Conservation (phyloP, 306 rosid species). For the Sicyos edulis region DNA sequence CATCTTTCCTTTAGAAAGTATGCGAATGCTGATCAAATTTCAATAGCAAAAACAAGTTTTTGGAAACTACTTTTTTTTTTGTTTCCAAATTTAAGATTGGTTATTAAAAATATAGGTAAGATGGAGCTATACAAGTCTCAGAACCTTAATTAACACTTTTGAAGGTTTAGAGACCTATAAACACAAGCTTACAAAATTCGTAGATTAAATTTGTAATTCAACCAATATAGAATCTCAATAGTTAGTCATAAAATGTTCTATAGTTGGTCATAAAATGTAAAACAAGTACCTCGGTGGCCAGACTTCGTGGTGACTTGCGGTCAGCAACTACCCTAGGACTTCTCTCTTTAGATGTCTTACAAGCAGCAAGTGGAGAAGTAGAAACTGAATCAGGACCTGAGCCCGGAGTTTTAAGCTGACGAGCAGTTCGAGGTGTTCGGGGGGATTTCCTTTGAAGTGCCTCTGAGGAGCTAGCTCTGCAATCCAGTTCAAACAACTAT, state of each 20-base stretch:
- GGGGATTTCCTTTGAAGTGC: slow-evolving; percentile 62
- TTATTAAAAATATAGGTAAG: too few relatives aligned
- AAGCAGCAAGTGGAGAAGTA: slow-evolving; percentile 39
- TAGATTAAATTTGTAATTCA: too few relatives aligned
- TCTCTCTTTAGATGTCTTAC: slow-evolving; percentile 49
- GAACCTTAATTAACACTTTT: too few relatives aligned
- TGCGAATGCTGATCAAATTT: too few relatives aligned
- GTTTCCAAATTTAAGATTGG: too few relatives aligned
- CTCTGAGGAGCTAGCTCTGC: slow-evolving; percentile 52
- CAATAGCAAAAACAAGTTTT: too few relatives aligned
- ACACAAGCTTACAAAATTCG: too few relatives aligned
- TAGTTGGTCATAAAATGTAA: not conserved
- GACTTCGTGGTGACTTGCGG: slow-evolving; percentile 54
- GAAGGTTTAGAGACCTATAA: too few relatives aligned
- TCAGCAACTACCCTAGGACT: slow-evolving; percentile 54
- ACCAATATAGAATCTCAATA: too few relatives aligned
- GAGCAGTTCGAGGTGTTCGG: slow-evolving; percentile 44
- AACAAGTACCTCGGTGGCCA: slow-evolving; percentile 51
- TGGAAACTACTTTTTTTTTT: too few relatives aligned
- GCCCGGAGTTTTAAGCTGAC: slow-evolving; percentile 40
- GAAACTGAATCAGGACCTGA: slow-evolving; percentile 38
- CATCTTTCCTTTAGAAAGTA: too few relatives aligned
- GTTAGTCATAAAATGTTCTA: not conserved
- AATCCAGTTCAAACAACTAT: slow-evolving; percentile 15
- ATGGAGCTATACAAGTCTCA: too few relatives aligned